These are phyloP conservation scores for Pichia sp. DNA, from an alignment of 1,139 yeast species.

Conservation along the genomic window DNA sequence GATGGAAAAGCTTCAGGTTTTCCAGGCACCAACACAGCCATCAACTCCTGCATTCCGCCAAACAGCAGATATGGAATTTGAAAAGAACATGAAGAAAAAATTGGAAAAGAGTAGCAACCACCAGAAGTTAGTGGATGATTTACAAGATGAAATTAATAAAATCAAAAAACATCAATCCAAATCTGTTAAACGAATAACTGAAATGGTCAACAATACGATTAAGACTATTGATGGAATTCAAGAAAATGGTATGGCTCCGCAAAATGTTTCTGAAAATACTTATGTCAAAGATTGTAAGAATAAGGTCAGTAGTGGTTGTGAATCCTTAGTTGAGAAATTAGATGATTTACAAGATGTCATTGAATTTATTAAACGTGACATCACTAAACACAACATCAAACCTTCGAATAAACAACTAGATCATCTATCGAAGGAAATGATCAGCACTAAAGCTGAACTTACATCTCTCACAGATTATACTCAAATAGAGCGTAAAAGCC, in stretches of 20 bases:
- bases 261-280: slow-evolving; percentile 51
- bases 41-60: slow-evolving; percentile 4
- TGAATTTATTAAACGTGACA: slow-evolving; percentile 88
- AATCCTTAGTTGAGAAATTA: slow-evolving; percentile 67
- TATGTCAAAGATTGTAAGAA: slow-evolving; percentile 79
- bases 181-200: slow-evolving; percentile 43
- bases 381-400: slow-evolving; percentile 87
- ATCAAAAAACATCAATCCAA: slow-evolving; percentile 49
- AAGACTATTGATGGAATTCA: slow-evolving; percentile 49
- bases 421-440: slow-evolving; percentile 63
- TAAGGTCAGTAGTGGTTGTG: slow-evolving; percentile 76
- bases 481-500: slow-evolving; percentile 67
- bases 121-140: slow-evolving; percentile 43
- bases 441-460: slow-evolving; percentile 53
- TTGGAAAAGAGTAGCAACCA: slow-evolving; percentile 24
- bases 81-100: slow-evolving; percentile 15
- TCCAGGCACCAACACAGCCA: background rate
- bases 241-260: slow-evolving; percentile 41
- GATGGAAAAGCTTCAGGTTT: slow-evolving; percentile 31
- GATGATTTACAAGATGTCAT: slow-evolving; percentile 92
- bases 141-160: slow-evolving; percentile 39
- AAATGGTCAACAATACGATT: slow-evolving; percentile 45
- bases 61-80: slow-evolving; percentile 14
- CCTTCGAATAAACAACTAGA: slow-evolving; percentile 75
- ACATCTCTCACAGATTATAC: slow-evolving; percentile 61